Conservation (phyloP, 257 asterid species). For the Plantago elongata region DNA sequence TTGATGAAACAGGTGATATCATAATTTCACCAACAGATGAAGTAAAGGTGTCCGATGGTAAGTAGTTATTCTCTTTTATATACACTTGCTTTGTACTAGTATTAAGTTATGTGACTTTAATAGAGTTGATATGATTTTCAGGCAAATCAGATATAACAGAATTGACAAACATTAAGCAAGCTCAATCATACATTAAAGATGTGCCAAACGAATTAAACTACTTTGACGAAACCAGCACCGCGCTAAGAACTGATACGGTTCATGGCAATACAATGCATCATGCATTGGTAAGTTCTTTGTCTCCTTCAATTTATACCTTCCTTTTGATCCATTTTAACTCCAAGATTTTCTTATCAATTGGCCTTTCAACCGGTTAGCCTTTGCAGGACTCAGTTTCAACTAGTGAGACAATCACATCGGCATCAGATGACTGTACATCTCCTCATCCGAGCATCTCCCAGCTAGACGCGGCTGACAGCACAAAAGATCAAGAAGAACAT, state of each 20-base stretch:
- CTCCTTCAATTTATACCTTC: neutral
- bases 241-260: slow-evolving; percentile 8
- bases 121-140: slow-evolving; percentile 22
- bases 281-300: slow-evolving; percentile 28
- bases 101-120: slow-evolving; percentile 5
- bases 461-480: slow-evolving; percentile 25
- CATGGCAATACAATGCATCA: slow-evolving; percentile 18
- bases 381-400: slow-evolving; percentile 38
- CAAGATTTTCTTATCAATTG: neutral
- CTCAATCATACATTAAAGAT: slow-evolving; percentile 16
- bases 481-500: slow-evolving; percentile 55
- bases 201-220: slow-evolving; percentile 14
- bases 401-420: slow-evolving; percentile 34
- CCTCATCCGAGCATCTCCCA: slow-evolving; percentile 35
- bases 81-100: slow-evolving; percentile 4
- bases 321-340: neutral
- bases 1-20: slow-evolving; percentile 17
- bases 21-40: slow-evolving; percentile 8
- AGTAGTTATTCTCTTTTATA: slow-evolving; percentile 1
- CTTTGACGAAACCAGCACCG: neutral
- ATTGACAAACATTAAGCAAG: slow-evolving; percentile 12
- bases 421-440: slow-evolving; percentile 34
- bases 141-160: slow-evolving; percentile 27
- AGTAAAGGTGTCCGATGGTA: slow-evolving; percentile 31
- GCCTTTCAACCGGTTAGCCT: slow-evolving; percentile 16